Evolutionary conservation across 257 asterid species (phyloP).

Genomic region (Nicotiana noctiflora): DNA sequence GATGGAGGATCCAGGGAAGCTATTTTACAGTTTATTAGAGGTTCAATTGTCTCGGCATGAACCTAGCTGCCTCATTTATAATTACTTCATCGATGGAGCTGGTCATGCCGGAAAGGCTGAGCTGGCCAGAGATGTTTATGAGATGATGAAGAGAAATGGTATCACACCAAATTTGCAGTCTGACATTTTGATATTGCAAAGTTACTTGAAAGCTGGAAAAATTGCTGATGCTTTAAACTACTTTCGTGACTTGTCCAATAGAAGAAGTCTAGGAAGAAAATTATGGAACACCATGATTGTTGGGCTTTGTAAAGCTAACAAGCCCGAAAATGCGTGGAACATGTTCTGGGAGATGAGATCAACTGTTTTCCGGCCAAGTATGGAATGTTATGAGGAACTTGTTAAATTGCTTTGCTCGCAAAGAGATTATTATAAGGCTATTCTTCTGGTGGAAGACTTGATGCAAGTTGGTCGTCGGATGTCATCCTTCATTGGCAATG

Average conservation of each 20-base stretch:
- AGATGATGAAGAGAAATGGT: slow-evolving; percentile 44
- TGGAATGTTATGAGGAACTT: slow-evolving; percentile 72
- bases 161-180: slow-evolving; percentile 27
- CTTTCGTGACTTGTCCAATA: slow-evolving; percentile 33
- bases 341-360: slow-evolving; percentile 42
- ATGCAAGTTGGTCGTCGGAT: slow-evolving; percentile 44
- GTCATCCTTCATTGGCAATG: slow-evolving; percentile 72
- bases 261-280: slow-evolving; percentile 23
- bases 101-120: slow-evolving; percentile 63
- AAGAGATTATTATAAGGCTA: slow-evolving; percentile 34
- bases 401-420: slow-evolving; percentile 50
- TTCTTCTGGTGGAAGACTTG: slow-evolving; percentile 55
- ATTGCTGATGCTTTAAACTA: slow-evolving; percentile 36
- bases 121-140: slow-evolving; percentile 49
- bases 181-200: slow-evolving; percentile 42
- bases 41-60: slow-evolving; percentile 36
- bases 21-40: slow-evolving; percentile 51
- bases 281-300: slow-evolving; percentile 45
- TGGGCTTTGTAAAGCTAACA: slow-evolving; percentile 55
- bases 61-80: slow-evolving; percentile 22
- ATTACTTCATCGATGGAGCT: slow-evolving; percentile 74
- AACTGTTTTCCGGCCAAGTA: slow-evolving; percentile 36
- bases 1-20: slow-evolving; percentile 42
- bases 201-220: slow-evolving; percentile 40
- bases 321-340: slow-evolving; percentile 36